Conservation (phyloP, 495 filamentous ascomycete species). For the Venustampulla echinocandica region DNA sequence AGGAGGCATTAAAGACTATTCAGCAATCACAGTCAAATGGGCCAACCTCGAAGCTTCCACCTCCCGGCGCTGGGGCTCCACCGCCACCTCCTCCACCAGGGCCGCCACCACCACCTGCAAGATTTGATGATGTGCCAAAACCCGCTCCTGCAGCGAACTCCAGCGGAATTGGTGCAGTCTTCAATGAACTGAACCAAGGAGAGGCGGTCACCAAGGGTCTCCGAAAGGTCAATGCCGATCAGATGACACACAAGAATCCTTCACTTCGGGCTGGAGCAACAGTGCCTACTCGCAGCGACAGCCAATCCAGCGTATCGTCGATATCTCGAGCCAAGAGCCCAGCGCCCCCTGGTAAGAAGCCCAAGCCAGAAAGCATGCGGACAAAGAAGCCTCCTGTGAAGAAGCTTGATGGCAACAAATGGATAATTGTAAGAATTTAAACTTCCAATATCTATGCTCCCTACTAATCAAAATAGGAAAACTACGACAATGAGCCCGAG, state of each 20-base stretch:
- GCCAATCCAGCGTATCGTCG: constrained; percentile 35
- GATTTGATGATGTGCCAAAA: constrained; percentile 38
- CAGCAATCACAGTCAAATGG: constrained; percentile 28
- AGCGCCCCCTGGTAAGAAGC: constrained; percentile 78
- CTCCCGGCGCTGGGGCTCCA: constrained; percentile 28
- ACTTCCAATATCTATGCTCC: neutral
- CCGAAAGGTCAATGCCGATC: constrained; percentile 81
- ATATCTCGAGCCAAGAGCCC: constrained; percentile 63
- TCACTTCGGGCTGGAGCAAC: constrained; percentile 63
- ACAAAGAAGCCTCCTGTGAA: constrained; percentile 86
- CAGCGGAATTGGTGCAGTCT: constrained; percentile 72
- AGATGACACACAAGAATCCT: constrained; percentile 99
- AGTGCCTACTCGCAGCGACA: constrained; percentile 53
- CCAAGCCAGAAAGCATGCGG: constrained; percentile 91
- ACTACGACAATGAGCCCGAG: constrained; percentile 67
- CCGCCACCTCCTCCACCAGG: constrained; percentile 63
- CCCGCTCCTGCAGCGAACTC: constrained; percentile 26
- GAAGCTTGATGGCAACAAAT: constrained; percentile 91
- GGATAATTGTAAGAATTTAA: constrained; percentile 57
- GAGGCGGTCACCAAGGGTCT: constrained; percentile 76
- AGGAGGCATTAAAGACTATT: constrained; percentile 58
- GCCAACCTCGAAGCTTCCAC: constrained; percentile 22
- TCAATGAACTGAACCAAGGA: constrained; percentile 83
- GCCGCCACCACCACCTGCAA: constrained; percentile 57
- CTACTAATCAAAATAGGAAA: constrained; percentile 48